Conservation (phyloP, 2,329 filamentous ascomycete species). For the Xylariaceae sp. region DNA sequence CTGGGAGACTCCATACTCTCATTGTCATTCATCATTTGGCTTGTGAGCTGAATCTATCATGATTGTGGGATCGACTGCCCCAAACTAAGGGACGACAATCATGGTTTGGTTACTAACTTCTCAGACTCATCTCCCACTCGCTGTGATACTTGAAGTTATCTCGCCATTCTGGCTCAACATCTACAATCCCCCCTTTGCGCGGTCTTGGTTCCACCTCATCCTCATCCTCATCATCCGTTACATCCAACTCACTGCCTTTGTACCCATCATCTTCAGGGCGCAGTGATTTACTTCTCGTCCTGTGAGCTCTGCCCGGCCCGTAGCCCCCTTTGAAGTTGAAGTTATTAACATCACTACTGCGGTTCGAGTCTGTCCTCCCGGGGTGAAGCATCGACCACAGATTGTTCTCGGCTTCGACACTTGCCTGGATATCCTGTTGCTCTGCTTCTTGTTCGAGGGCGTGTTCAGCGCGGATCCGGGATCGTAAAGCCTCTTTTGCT, state of each 20-base stretch:
- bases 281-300: background rate
- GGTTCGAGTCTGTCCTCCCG: background rate
- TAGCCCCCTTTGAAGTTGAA: background rate
- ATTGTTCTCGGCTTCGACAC: slow-evolving; percentile 23
- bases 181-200: background rate
- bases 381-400: slow-evolving; percentile 25
- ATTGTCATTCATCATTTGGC: no score
- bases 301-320: background rate
- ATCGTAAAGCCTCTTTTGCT: slow-evolving; percentile 13
- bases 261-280: background rate
- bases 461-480: slow-evolving; percentile 26
- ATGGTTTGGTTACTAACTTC: background rate
- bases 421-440: slow-evolving; percentile 15
- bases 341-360: no score
- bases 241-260: background rate
- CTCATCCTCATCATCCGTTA: background rate
- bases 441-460: slow-evolving; percentile 26
- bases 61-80: no score
- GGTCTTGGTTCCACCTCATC: background rate
- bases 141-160: slow-evolving; percentile 15
- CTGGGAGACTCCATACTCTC: no score
- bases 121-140: slow-evolving; percentile 17
- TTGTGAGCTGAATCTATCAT: no score
- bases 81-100: no score
- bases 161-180: slow-evolving; percentile 15